These are phyloP conservation scores for Hippophae rhamnoides DNA, from an alignment of 306 rosid species.

Conservation along the genomic window DNA sequence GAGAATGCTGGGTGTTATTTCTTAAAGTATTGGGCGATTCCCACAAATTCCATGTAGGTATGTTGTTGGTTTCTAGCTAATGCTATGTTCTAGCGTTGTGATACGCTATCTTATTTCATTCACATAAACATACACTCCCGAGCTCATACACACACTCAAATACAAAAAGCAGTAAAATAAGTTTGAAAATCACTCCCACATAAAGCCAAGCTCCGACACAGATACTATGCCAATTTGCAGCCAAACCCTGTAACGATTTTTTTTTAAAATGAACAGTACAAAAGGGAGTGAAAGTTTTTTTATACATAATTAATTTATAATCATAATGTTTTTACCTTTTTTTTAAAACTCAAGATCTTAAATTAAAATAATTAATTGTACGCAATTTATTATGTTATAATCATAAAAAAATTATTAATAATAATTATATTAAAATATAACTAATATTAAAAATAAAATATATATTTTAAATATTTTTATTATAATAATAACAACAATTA, in stretches of 20 bases:
- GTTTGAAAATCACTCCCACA: slow-evolving; percentile 31
- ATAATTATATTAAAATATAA: no score
- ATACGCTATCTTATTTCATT: slow-evolving; percentile 32
- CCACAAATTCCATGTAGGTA: slow-evolving; percentile 40
- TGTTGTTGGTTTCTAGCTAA: slow-evolving; percentile 12
- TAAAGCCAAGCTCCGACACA: slow-evolving; percentile 50
- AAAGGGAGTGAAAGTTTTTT: background rate
- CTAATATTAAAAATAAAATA: no score
- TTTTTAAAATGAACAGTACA: background rate
- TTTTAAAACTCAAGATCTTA: no score
- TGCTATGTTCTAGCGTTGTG: slow-evolving; percentile 24
- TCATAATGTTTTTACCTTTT: no score
- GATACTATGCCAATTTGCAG: slow-evolving; percentile 31
- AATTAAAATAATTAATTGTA: no score
- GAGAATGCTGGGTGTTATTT: slow-evolving; percentile 33
- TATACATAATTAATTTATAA: background rate
- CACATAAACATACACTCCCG: slow-evolving; percentile 17
- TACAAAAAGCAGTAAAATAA: slow-evolving; percentile 5
- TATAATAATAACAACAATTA: no score
- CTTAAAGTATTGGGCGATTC: slow-evolving; percentile 32
- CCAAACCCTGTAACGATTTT: slow-evolving; percentile 25
- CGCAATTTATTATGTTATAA: no score
- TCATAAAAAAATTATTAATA: no score
- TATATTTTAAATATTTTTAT: no score
- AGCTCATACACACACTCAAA: background rate